phyloP scores from a whole-genome alignment of 371 early-diverging fungal species.

The Mortierella sp. region DNA sequence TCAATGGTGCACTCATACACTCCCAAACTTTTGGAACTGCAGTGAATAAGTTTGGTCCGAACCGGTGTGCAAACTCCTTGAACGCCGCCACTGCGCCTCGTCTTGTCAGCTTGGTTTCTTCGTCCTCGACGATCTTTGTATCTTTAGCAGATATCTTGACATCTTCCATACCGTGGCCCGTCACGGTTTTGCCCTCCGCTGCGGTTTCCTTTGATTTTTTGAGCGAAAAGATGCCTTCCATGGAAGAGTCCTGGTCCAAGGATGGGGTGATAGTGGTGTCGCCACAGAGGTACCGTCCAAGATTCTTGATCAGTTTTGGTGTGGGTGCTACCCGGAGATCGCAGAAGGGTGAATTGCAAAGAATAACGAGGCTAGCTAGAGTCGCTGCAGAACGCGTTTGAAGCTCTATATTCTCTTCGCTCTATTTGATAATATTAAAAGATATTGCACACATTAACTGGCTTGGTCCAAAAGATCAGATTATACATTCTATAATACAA shows the following conservation, averaged over 20 bases:
- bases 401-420: conserved; percentile 79
- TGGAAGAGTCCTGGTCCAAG: conserved; percentile 65
- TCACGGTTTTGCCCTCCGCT: conserved; percentile 44
- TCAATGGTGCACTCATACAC: conserved; percentile 68
- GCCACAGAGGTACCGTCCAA: conserved; percentile 87
- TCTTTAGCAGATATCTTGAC: conserved; percentile 62
- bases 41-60: conserved; percentile 79
- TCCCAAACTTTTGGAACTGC: conserved; percentile 87
- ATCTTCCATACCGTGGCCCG: conserved; percentile 57
- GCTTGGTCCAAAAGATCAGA: not conserved
- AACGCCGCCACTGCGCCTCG: conserved; percentile 89
- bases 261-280: conserved; percentile 83
- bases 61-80: conserved; percentile 74
- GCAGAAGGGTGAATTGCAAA: conserved; percentile 63
- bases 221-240: conserved; percentile 77
- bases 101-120: conserved; percentile 70
- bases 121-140: conserved; percentile 61
- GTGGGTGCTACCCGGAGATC: conserved; percentile 67
- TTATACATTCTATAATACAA: not conserved
- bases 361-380: conserved; percentile 65
- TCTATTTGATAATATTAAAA: conserved; percentile 13
- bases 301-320: conserved; percentile 91
- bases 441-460: not conserved
- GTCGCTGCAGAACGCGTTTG: conserved; percentile 75
- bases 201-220: conserved; percentile 61